These are phyloP conservation scores for Hordeum vulgare DNA, from an alignment of 176 grass and related monocot species.

Conservation along the genomic window MorexV3_pseudomolecules_assembly NC_058520.1:609357374-609357873, in stretches of 20 bases:
- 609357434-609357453: neutral
- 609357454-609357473: neutral
- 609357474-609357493: neutral
- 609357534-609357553: neutral
- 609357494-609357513: neutral
- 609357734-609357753: neutral
- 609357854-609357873: neutral
- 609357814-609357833: neutral
- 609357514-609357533: neutral
- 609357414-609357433: neutral
- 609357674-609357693: neutral
- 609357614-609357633: neutral
- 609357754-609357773: neutral
- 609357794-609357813: neutral
- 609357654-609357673: neutral
- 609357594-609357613: neutral
- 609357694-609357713: slow-evolving; percentile 1
- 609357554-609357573: neutral
- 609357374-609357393: neutral
- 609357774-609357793: neutral
- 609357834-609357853: neutral
- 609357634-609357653: neutral
- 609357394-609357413: neutral
- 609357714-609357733: neutral
- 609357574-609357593: neutral